Base-by-base conservation (phyloP, 2,329 filamentous ascomycete genomes). In the Diaporthe sp. region DNA sequence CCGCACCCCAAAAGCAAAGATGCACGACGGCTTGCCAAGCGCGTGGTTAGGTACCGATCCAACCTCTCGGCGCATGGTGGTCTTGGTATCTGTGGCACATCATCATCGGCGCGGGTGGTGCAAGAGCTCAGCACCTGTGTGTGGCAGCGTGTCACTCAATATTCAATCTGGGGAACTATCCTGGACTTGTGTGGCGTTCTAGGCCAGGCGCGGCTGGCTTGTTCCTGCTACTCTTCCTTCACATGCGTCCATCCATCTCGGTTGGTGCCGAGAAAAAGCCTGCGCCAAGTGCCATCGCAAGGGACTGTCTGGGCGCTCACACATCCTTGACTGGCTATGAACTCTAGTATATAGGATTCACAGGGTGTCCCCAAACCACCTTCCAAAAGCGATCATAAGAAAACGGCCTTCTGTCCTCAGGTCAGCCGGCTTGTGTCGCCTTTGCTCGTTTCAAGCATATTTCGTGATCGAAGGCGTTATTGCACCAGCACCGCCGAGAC, bases 401-500 rank as follows among this genome's bases (percentile, higher is more conserved):
- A 39, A 49, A 19, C 22, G 3, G 22, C 19, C 31, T 19, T 13
- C 15, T 19, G 13, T 19, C 46, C 7, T 49, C 3, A n/a, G 25
- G 3, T 13, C 12, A n/a, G 46, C 28, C 46, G 65, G 65, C 65
- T 68, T 68, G 31, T 68, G 65, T 68, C 39, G 65, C 31, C 42
- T 39, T 39, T 68, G 46, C 49, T 68, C 65, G 46, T 68, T 28
- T 12, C 28, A 39, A 68, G 46, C 31, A 22, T 37, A 68, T 68
- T 68, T 28, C 65, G 65, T 68, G 65, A 68, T 68, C 46, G 46
- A 37, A 17, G 65, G 65, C 46, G 65, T 68, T 53, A 68, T 68
- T 55, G 65, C 65, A 68, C 65, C 65, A 68, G 62, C 61, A 22
- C 31, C 31, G 62, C 62, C 62, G 62, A 68, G 62, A 68, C 44